A percentile compares a stretch with the other conserved stretches of the same genome.
These are phyloP conservation scores for Zelopaecilomyces penicillatus DNA, from an alignment of 2,329 filamentous ascomycete species.

Conservation along the genomic window DNA sequence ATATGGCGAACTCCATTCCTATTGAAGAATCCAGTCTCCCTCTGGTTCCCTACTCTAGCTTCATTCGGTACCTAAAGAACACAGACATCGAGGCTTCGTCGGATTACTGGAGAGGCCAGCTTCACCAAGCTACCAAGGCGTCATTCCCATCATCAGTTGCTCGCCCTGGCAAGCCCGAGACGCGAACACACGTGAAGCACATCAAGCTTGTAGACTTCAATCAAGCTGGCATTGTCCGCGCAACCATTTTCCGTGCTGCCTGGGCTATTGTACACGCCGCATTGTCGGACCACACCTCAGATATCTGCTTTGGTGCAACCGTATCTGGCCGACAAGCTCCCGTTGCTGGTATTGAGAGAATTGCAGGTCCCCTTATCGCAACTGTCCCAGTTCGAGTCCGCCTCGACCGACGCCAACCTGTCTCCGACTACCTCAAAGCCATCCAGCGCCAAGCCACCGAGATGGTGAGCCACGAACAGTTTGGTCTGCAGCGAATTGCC, in stretches of 20 bases:
- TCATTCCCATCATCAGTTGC: not conserved
- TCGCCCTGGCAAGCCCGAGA: not conserved
- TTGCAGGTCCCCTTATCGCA: conserved; percentile 25
- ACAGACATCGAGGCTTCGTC: not conserved
- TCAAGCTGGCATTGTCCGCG: not conserved
- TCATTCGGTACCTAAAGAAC: not conserved
- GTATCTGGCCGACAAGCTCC: conserved; percentile 28
- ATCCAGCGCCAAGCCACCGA: conserved; percentile 11
- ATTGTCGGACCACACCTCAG: conserved; percentile 29
- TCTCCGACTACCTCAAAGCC: conserved; percentile 5
- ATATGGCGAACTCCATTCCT: too few relatives aligned
- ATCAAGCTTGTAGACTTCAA: not conserved
- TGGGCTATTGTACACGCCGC: conserved; percentile 1
- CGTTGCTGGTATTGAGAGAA: conserved; percentile 11
- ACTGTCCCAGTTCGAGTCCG: conserved; percentile 32
- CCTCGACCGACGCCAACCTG: conserved; percentile 19
- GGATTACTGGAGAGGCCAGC: not conserved
- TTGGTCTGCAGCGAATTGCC: conserved; percentile 13
- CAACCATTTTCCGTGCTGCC: conserved; percentile 1
- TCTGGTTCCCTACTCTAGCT: not conserved
- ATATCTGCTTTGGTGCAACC: conserved; percentile 34
- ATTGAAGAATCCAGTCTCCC: too few relatives aligned
- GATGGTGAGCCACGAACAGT: conserved; percentile 11
- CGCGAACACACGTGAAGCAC: not conserved
- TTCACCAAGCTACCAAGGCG: not conserved